phyloP scores from a whole-genome alignment of 2,329 filamentous ascomycete species.

The Cryphonectria carpinicola region DNA sequence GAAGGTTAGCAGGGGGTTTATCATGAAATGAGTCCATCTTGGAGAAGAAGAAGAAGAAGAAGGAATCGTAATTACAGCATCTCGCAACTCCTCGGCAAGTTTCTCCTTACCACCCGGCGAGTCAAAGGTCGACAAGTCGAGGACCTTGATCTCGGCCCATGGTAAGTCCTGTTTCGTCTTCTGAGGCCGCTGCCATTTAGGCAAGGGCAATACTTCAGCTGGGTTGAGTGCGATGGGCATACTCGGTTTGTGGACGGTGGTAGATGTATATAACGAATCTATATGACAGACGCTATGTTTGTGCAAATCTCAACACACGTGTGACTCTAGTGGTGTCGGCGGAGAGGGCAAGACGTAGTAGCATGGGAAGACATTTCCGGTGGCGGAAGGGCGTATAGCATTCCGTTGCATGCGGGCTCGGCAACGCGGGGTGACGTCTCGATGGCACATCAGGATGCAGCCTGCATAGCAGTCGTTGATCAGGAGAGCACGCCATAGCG shows the following conservation, averaged over 20 bases:
- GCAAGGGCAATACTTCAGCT: slow-evolving; percentile 28
- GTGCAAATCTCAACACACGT: background rate
- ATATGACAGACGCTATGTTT: too few species aligned
- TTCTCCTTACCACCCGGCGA: slow-evolving; percentile 54
- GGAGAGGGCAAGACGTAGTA: background rate
- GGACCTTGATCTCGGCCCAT: slow-evolving; percentile 59
- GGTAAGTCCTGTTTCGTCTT: slow-evolving; percentile 35
- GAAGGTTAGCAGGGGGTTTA: background rate
- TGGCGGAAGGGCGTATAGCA: background rate
- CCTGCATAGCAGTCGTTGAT: background rate
- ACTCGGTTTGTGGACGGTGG: background rate
- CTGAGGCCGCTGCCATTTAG: slow-evolving; percentile 36
- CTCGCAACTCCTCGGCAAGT: slow-evolving; percentile 54
- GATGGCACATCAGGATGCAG: slow-evolving; percentile 3
- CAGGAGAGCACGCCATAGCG: slow-evolving; percentile 26
- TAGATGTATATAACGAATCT: background rate
- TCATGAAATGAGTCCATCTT: background rate
- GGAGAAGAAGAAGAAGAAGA: background rate
- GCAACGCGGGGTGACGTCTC: slow-evolving; percentile 6
- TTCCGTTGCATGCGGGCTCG: background rate
- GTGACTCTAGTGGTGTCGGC: background rate
- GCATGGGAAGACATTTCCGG: background rate
- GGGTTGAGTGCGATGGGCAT: slow-evolving; percentile 25
- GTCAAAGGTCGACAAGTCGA: slow-evolving; percentile 54
- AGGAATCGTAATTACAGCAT: slow-evolving; percentile 44